Evolutionary conservation across 1,284 basidiomycete species (phyloP).

Genomic region (Moesziomyces sp.): DNA sequence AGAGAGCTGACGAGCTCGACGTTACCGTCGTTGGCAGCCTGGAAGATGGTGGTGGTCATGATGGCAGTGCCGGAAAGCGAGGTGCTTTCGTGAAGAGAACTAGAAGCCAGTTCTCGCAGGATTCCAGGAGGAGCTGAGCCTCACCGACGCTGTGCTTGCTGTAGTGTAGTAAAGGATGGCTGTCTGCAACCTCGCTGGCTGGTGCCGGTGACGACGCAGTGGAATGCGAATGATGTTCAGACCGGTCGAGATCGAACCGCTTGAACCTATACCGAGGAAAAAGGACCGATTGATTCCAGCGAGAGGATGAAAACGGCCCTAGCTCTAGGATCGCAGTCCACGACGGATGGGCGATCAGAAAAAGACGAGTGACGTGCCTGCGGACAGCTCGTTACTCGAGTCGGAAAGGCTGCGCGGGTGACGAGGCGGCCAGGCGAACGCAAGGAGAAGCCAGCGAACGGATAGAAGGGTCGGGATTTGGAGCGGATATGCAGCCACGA

Average conservation of each 20-base stretch:
- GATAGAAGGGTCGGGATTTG: background rate
- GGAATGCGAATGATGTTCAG: background rate
- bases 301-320: background rate
- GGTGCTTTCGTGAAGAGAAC: background rate
- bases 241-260: too few relatives aligned
- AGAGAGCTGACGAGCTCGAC: constrained; percentile 49
- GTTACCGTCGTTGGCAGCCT: constrained; percentile 58
- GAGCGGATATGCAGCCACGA: background rate
- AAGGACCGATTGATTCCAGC: background rate
- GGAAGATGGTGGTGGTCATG: constrained; percentile 59
- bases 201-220: background rate
- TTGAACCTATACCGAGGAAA: too few relatives aligned
- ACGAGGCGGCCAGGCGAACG: background rate
- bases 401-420: too few relatives aligned
- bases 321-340: background rate
- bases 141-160: constrained; percentile 15
- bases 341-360: too few relatives aligned
- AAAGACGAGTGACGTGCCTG: background rate
- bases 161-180: background rate
- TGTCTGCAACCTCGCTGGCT: background rate
- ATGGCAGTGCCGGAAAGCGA: constrained; percentile 5
- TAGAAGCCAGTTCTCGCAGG: constrained; percentile 8
- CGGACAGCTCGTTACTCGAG: too few relatives aligned
- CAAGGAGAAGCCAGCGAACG: background rate
- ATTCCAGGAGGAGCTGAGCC: constrained; percentile 39